A percentile compares a stretch with the other conserved stretches of the same genome.
These are phyloP conservation scores for Mortierella antarctica DNA, from an alignment of 192 early-diverging fungal genomes.

Conservation along the genomic window DNA sequence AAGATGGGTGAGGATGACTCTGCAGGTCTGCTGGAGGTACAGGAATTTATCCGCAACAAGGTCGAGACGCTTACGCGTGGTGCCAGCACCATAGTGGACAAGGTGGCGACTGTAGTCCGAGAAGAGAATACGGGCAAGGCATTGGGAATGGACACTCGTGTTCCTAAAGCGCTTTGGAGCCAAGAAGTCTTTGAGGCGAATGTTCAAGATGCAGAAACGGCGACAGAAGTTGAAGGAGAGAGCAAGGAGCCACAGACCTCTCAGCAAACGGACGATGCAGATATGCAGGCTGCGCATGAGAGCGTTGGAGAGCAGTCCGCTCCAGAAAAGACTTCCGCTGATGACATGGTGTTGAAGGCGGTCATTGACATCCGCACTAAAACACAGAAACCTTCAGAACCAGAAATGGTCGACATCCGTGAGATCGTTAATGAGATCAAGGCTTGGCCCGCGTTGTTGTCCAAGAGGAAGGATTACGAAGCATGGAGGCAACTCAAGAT, in stretches of 20 bases:
- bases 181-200: constrained; percentile 5
- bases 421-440: constrained; percentile 30
- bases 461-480: constrained; percentile 25
- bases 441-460: constrained; percentile 25
- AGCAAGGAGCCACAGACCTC: not conserved
- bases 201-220: not conserved
- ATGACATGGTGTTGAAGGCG: too few relatives aligned
- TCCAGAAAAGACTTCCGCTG: too few relatives aligned
- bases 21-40: constrained; percentile 41
- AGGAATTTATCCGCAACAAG: constrained; percentile 47
- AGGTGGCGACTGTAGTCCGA: constrained; percentile 41
- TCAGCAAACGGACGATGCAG: not conserved
- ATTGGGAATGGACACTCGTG: constrained; percentile 23
- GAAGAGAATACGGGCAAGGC: constrained; percentile 29
- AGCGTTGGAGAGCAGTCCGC: too few relatives aligned
- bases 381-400: not conserved
- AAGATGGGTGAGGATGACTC: constrained; percentile 14
- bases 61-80: constrained; percentile 56
- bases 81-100: constrained; percentile 47
- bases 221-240: not conserved
- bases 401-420: constrained; percentile 32
- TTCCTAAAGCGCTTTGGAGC: constrained; percentile 29
- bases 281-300: not conserved
- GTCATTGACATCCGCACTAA: too few relatives aligned
- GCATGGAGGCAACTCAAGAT: constrained; percentile 34